phyloP scores from a whole-genome alignment of 805 yeast species.

The Lachancea sp. region DNA sequence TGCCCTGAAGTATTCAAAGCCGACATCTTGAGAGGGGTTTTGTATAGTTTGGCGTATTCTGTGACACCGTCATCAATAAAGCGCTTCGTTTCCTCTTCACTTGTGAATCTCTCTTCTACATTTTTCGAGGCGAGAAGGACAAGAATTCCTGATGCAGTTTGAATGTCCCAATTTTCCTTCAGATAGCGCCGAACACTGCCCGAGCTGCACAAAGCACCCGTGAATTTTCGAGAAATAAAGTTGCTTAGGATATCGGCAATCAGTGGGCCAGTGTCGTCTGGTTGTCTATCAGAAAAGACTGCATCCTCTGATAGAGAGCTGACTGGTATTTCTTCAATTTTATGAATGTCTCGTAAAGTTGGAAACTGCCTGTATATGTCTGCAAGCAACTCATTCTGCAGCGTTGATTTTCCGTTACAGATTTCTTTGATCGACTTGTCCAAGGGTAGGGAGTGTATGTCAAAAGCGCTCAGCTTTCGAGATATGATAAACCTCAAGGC shows the following conservation, averaged over 20 bases:
- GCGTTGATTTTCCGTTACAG: slow-evolving; percentile 90
- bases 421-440: slow-evolving; percentile 85
- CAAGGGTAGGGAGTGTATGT: slow-evolving; percentile 41
- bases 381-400: slow-evolving; percentile 17
- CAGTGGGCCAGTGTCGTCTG: slow-evolving; percentile 8
- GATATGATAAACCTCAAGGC: slow-evolving; percentile 21
- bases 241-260: slow-evolving; percentile 9
- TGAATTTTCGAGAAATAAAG: slow-evolving; percentile 9
- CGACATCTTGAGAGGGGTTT: slow-evolving; percentile 83
- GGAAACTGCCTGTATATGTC: slow-evolving; percentile 13
- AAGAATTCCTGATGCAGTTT: slow-evolving; percentile 9
- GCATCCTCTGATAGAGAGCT: neutral
- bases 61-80: slow-evolving; percentile 11
- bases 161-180: slow-evolving; percentile 8
- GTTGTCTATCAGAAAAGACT: neutral
- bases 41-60: slow-evolving; percentile 31
- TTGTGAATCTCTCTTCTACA: slow-evolving; percentile 1
- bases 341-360: slow-evolving; percentile 2
- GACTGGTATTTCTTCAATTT: slow-evolving; percentile 11
- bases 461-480: slow-evolving; percentile 16
- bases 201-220: slow-evolving; percentile 8
- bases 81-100: slow-evolving; percentile 5
- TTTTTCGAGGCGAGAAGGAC: slow-evolving; percentile 9
- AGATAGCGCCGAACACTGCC: slow-evolving; percentile 10
- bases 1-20: neutral